These are phyloP conservation scores for Tylopilus sp. DNA, from an alignment of 768 basidiomycete species.

Conservation along the genomic window DNA sequence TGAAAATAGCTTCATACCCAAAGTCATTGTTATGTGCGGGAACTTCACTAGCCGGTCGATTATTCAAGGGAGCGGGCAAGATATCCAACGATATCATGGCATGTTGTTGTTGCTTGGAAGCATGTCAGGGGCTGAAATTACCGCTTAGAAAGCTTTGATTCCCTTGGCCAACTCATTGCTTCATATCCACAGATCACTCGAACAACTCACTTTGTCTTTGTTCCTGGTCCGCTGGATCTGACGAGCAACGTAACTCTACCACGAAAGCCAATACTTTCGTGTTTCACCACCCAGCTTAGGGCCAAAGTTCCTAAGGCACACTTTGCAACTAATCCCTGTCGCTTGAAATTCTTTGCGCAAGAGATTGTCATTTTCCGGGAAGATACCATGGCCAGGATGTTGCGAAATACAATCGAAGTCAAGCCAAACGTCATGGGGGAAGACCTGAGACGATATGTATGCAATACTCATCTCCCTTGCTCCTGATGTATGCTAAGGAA, in stretches of 20 bases:
- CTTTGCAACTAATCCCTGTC: conserved; percentile 88
- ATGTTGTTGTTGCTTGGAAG: conserved; percentile 1
- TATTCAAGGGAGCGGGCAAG: conserved; percentile 71
- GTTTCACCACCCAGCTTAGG: conserved; percentile 66
- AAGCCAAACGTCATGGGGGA: conserved; percentile 77
- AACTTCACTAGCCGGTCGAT: conserved; percentile 89
- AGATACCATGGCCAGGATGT: conserved; percentile 90
- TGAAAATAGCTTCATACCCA: conserved; percentile 83
- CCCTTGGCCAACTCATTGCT: conserved; percentile 79
- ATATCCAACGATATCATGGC: conserved; percentile 87
- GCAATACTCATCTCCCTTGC: conserved; percentile 26
- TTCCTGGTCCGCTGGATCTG: conserved; percentile 92
- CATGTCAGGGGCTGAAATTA: conserved; percentile 1
- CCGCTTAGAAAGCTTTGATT: conserved; percentile 80
- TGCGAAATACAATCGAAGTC: conserved; percentile 86
- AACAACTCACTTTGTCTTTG: conserved; percentile 85
- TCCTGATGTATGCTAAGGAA: neutral
- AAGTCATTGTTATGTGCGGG: conserved; percentile 88
- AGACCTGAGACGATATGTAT: conserved; percentile 84
- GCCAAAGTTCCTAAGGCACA: conserved; percentile 74
- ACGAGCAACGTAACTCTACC: conserved; percentile 80
- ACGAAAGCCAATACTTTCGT: conserved; percentile 73
- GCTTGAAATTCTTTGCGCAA: conserved; percentile 92
- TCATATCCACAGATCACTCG: conserved; percentile 76
- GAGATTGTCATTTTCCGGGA: conserved; percentile 94